phyloP scores from a whole-genome alignment of 208 protist species.

The Crithidia sp. region DNA sequence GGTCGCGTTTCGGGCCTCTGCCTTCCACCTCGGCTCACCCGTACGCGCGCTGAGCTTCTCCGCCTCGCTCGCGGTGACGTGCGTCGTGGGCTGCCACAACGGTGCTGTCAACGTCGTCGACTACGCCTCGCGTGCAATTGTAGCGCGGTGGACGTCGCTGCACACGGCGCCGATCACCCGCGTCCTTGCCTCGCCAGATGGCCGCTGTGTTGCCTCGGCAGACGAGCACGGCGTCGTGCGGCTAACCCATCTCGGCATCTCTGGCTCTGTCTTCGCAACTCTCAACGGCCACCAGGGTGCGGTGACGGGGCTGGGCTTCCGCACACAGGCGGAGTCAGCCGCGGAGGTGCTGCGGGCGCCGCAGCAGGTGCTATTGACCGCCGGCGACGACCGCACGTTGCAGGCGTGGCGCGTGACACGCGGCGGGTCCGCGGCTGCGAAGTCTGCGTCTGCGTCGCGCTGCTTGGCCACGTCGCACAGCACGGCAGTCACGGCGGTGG shows the following conservation, averaged over 20 bases:
- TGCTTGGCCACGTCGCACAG: conserved; percentile 40
- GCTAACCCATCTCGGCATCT: conserved; percentile 65
- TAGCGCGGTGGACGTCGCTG: conserved; percentile 42
- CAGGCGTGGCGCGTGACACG: conserved; percentile 50
- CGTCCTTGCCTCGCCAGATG: conserved; percentile 68
- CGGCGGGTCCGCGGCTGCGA: background rate
- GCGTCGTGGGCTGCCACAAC: conserved; percentile 69
- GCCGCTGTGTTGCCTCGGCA: conserved; percentile 69
- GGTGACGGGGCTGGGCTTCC: conserved; percentile 64
- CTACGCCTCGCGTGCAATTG: conserved; percentile 48
- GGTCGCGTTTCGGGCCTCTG: conserved; percentile 19
- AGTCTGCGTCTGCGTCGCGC: conserved; percentile 1
- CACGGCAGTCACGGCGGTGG: conserved; percentile 62
- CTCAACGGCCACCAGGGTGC: conserved; percentile 73
- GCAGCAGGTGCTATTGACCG: conserved; percentile 32
- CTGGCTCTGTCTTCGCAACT: conserved; percentile 51
- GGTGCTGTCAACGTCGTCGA: conserved; percentile 72
- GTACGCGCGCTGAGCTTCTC: conserved; percentile 67
- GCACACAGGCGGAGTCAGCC: conserved; percentile 6
- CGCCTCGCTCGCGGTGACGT: conserved; percentile 74
- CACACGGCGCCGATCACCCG: conserved; percentile 68
- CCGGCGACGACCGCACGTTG: conserved; percentile 51
- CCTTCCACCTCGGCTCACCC: conserved; percentile 35
- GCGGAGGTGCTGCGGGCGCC: conserved; percentile 13
- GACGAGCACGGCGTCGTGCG: conserved; percentile 72